Evolutionary conservation across 73 alveolate species (phyloP), one percentile per base, ranked within the genome.

Genomic region (Tetrahymena borealis): DNA sequence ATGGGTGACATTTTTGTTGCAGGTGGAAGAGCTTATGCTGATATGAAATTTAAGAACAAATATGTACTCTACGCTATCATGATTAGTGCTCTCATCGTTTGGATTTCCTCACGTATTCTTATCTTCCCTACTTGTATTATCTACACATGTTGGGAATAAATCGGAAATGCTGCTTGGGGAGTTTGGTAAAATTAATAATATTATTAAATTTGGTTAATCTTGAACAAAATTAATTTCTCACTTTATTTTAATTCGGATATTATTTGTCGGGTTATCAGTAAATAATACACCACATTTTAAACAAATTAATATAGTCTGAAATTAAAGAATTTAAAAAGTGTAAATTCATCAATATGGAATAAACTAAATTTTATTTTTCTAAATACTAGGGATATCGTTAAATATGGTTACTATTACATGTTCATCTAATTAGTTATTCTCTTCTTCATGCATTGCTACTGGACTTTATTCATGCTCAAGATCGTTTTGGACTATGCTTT

Each of bases 391-490:
- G 95, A 38, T 39, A n/a, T 77, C 9, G 78, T 90, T 15, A 39
- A 93, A 39, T 43, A 85, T 36, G 39, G 91, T 33, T 79, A 35
- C 33, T 39, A 85, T 18, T 78, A 39, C 39, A 32, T 79, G 91
- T 32, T 93, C 35, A 90, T 90, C 8, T 60, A 39, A 12, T 79
- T 79, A 91, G 39, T 93, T 0, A 35, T 93, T 39, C 42, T 93
- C 12, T 93, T 93, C 37, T 90, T 85, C 6, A 93, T 93, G 95
- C 95, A 93, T 39, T 38, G 90, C 37, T 93, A 93, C 79, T 93
- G 95, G 95, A 93, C 95, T 15, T 79, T 93, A 10, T 93, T 79
- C 33, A 93, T 93, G 95, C 91, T 93, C 32, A 93, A 93, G 91
- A 92, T 93, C 33, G 93, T 85, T 6, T 93, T 90, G 33, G 93